Evolutionary conservation across 1,284 basidiomycete species (phyloP), one percentile per base, ranked within the genome.

Genomic region (Rhodotorula sp.): DNA sequence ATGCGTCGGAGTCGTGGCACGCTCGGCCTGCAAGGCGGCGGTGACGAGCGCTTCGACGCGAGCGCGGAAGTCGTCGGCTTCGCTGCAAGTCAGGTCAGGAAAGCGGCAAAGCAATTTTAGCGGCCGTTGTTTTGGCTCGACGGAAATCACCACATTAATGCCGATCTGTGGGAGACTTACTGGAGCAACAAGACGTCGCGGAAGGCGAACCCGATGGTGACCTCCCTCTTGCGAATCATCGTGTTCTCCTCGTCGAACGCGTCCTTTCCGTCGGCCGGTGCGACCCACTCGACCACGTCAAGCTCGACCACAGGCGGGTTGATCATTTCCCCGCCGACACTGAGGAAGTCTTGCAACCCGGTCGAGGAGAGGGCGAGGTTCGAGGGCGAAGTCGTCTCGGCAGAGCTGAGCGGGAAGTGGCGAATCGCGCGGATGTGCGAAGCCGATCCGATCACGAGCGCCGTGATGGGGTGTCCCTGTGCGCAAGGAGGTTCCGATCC

Each of bases 221-320:
- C 59, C 29, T 65, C 54, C 49, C 70, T 61, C 47, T n/a, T 58
- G 2, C 23, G 48, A 26, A 65, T 63, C 56, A 10, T 34, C 34
- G 48, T 31, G 15, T 48, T 34, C 31, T 63, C 52, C 43, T 58
- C 56, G 31, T 47, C 23, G 10, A 26, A 31, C 2, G 10, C 64
- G 31, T 14, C 31, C 23, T 23, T 29, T 21, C 12, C 10, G 16
- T 43, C 52, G 21, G 0, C 51, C 56, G 54, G 54, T 5, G n/a
- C 54, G 26, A 29, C n/a, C 39, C 46, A 34, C 20, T 8, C 46
- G 34, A 39, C 47, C 4, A 68, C 48, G 39, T 71, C 70, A 29
- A 71, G 23, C 63, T 71, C 70, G 21, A 71, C 66, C 39, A 71
- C 63, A 1, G 70, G 66, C 31, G 54, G 59, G 4, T 48, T 15